Conservation (phyloP, 2,329 filamentous ascomycete genomes). For the Lizonia empirigonia region DNA sequence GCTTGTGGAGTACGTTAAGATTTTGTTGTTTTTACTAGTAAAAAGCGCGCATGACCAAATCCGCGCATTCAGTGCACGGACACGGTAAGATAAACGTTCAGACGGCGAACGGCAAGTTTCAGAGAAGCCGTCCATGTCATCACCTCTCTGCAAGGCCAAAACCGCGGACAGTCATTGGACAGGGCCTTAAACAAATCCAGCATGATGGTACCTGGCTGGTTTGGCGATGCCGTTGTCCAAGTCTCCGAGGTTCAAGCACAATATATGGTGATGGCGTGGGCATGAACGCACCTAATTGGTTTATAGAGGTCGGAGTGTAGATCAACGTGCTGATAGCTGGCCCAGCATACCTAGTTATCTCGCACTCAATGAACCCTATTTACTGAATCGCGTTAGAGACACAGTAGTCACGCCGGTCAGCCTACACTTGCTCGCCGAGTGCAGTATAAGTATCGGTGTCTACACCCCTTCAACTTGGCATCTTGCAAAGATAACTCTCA, state of each 20-base stretch:
- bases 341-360: neutral
- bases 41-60: no score
- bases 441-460: slow-evolving; percentile 1
- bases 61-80: no score
- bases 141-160: neutral
- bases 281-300: neutral
- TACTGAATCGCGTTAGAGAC: neutral
- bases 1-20: no score
- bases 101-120: neutral
- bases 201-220: neutral
- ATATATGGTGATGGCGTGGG: neutral
- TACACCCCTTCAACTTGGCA: neutral
- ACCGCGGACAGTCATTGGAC: neutral
- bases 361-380: neutral
- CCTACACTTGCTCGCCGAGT: neutral
- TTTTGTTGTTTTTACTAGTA: no score
- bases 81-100: no score
- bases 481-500: neutral
- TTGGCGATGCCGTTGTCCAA: neutral
- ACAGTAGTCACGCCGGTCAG: neutral
- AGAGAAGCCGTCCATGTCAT: neutral
- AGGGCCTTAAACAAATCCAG: neutral
- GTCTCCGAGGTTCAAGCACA: neutral
- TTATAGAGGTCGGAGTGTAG: neutral
- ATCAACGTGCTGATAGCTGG: slow-evolving; percentile 1